Evolutionary conservation across 139 green algal genomes (phyloP).

Genomic region (Ulvella scutata): DNA sequence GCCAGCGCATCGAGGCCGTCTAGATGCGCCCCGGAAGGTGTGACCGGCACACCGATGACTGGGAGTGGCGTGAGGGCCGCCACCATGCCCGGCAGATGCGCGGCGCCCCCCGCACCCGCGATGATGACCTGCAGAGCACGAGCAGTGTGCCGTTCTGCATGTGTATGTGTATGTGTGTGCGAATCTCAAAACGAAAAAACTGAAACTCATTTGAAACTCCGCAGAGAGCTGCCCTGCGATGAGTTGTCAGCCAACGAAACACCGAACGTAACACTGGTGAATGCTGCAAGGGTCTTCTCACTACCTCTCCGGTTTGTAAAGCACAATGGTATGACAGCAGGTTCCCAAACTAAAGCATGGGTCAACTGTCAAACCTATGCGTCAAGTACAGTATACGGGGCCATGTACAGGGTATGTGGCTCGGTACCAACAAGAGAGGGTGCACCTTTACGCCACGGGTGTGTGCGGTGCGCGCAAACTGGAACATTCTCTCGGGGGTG

Average conservation of each 20-base stretch:
- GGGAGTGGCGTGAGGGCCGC: constrained; percentile 89
- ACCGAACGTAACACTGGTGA: too few species aligned
- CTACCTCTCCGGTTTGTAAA: too few species aligned
- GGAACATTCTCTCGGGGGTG: constrained; percentile 86
- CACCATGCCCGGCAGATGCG: constrained; percentile 95
- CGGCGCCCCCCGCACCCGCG: constrained; percentile 83
- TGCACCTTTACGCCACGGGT: constrained; percentile 36
- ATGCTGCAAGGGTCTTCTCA: too few species aligned
- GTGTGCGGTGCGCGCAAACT: constrained; percentile 68
- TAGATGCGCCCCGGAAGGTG: constrained; percentile 59
- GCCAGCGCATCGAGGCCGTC: constrained; percentile 90
- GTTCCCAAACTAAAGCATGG: background rate
- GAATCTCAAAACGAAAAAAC: too few species aligned
- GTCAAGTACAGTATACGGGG: background rate
- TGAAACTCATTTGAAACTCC: too few species aligned
- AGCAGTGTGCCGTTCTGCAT: background rate
- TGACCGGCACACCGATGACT: constrained; percentile 90
- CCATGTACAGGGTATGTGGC: background rate
- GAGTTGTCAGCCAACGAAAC: too few species aligned
- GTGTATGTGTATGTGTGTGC: background rate
- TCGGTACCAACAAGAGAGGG: background rate
- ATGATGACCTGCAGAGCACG: constrained; percentile 67
- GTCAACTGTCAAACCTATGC: background rate
- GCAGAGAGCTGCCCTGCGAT: too few species aligned
- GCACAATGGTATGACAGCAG: too few species aligned